phyloP scores from a whole-genome alignment of 768 basidiomycete genomes.

The Tremella mesenterica region DNA sequence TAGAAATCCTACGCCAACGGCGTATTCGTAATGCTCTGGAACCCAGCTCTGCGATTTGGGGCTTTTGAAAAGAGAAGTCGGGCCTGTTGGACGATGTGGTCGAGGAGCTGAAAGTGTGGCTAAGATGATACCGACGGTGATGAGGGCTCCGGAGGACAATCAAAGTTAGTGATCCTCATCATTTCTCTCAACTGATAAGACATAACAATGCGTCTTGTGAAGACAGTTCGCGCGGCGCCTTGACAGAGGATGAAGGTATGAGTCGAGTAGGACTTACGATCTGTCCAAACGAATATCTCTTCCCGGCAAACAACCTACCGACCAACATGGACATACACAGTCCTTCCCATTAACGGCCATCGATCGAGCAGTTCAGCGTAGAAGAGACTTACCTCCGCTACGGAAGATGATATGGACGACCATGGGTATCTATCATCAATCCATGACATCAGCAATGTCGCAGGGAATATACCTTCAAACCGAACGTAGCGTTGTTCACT shows the following conservation, averaged over 20 bases:
- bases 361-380: slow-evolving; percentile 14
- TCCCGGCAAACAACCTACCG: slow-evolving; percentile 55
- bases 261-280: slow-evolving; percentile 47
- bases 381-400: slow-evolving; percentile 56
- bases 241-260: background rate
- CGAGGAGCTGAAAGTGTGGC: slow-evolving; percentile 57
- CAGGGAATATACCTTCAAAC: slow-evolving; percentile 29
- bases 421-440: slow-evolving; percentile 57
- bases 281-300: slow-evolving; percentile 56
- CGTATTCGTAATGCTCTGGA: slow-evolving; percentile 46
- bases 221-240: too few relatives aligned
- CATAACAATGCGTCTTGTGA: too few relatives aligned
- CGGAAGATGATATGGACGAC: slow-evolving; percentile 76
- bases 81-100: slow-evolving; percentile 6
- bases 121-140: slow-evolving; percentile 62
- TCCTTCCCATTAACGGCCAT: slow-evolving; percentile 46
- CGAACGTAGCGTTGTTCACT: slow-evolving; percentile 74
- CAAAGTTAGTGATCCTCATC: background rate
- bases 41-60: slow-evolving; percentile 1
- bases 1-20: slow-evolving; percentile 62
- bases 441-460: background rate
- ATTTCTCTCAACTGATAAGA: too few relatives aligned
- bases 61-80: background rate
- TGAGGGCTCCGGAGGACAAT: slow-evolving; percentile 58
- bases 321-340: slow-evolving; percentile 69